Evolutionary conservation across 2,329 filamentous ascomycete species (phyloP).

Genomic region (Phaeosphaeriaceae sp.): DNA sequence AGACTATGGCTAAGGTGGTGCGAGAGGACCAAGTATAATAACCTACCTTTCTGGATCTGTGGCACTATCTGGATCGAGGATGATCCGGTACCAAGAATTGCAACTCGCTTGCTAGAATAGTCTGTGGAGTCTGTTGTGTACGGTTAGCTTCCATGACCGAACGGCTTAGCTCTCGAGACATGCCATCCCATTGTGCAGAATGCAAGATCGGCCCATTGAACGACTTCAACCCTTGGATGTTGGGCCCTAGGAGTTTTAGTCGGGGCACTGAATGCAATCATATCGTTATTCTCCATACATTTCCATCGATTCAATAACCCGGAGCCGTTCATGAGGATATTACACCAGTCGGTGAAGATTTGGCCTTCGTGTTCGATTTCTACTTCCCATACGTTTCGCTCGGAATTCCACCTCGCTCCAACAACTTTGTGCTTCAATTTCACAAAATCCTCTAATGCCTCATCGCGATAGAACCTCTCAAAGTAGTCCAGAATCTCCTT

Average conservation of each 20-base stretch:
- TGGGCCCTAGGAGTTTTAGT: conserved; percentile 1
- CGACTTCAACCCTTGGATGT: conserved; percentile 1
- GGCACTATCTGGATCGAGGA: conserved; percentile 51
- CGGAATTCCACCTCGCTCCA: conserved; percentile 28
- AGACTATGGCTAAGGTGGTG: not conserved
- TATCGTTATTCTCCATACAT: conserved; percentile 1
- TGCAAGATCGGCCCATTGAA: conserved; percentile 6
- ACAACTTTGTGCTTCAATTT: conserved; percentile 18
- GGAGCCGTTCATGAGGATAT: conserved; percentile 31
- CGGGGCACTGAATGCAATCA: not conserved
- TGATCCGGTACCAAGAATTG: conserved; percentile 42
- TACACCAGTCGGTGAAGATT: conserved; percentile 16
- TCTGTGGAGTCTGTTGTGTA: not conserved
- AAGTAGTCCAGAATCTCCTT: conserved; percentile 51
- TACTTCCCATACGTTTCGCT: conserved; percentile 28
- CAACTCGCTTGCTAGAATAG: conserved; percentile 36
- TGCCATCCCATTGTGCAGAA: conserved; percentile 5
- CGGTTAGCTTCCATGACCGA: too few species aligned
- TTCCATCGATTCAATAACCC: conserved; percentile 28
- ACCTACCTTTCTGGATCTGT: conserved; percentile 17
- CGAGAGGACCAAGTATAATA: not conserved
- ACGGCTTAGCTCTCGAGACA: too few species aligned
- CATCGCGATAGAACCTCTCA: conserved; percentile 40
- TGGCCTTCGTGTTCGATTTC: conserved; percentile 20
- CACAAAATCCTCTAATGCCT: conserved; percentile 37